These are phyloP conservation scores for Aspergillus luchuensis DNA, from an alignment of 2,329 filamentous ascomycete genomes.

Conservation along the genomic window DNA sequence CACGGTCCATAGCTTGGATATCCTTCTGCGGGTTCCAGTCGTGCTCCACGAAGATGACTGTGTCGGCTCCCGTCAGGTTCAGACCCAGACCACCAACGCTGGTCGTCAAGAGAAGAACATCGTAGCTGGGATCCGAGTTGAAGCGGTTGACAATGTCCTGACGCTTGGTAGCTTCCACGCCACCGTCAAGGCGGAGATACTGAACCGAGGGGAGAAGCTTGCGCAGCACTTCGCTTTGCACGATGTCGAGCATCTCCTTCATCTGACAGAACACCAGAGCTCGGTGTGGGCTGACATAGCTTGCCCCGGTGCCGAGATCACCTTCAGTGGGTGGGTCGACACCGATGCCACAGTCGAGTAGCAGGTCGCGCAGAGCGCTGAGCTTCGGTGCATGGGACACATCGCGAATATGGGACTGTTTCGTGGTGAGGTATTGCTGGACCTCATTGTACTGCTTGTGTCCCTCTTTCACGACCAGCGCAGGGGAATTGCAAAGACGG, in stretches of 20 bases:
- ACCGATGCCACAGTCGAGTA: conserved; percentile 99
- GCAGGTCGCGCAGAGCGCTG: conserved; percentile 80
- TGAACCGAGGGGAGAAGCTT: conserved; percentile 90
- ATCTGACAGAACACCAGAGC: conserved; percentile 98
- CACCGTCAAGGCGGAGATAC: conserved; percentile 89
- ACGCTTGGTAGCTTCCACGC: conserved; percentile 86
- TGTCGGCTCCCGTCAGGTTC: conserved; percentile 95
- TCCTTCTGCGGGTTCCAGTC: conserved; percentile 99
- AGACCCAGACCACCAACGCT: conserved; percentile 92
- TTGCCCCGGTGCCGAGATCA: conserved; percentile 60
- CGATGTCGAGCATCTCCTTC: conserved; percentile 99
- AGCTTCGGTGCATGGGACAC: conserved; percentile 89
- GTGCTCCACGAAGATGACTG: conserved; percentile 98
- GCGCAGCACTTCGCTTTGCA: conserved; percentile 88
- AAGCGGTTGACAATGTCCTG: conserved; percentile 99
- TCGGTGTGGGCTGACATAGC: conserved; percentile 92
- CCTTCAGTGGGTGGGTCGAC: conserved; percentile 61
- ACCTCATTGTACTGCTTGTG: conserved; percentile 89
- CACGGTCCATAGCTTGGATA: conserved; percentile 97
- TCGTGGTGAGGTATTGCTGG: conserved; percentile 74
- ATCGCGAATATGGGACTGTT: conserved; percentile 81
- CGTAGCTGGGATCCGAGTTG: conserved; percentile 96
- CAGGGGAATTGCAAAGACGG: conserved; percentile 96
- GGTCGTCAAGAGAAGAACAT: conserved; percentile 89
- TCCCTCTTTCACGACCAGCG: conserved; percentile 91